phyloP scores from a whole-genome alignment of 2,329 filamentous ascomycete species.

The Cryphonectria naterciae region DNA sequence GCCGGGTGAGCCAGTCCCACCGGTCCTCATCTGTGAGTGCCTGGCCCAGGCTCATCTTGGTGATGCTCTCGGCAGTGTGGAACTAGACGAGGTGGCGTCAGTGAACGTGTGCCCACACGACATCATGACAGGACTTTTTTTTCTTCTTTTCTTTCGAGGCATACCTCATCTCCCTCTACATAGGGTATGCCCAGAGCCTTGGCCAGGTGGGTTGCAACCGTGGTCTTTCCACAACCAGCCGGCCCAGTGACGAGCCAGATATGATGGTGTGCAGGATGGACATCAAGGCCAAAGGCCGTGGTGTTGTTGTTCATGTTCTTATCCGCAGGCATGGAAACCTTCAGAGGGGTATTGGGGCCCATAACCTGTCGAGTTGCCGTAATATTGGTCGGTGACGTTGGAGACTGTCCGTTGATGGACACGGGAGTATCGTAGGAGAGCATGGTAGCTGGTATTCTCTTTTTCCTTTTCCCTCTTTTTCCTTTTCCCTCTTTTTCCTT shows the following conservation, averaged over 20 bases:
- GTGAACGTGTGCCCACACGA: background rate
- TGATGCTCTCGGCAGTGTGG: conserved; percentile 76
- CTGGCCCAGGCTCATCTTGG: conserved; percentile 85
- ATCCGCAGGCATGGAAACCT: conserved; percentile 34
- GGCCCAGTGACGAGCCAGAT: conserved; percentile 83
- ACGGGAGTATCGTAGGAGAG: conserved; percentile 55
- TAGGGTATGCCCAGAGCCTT: conserved; percentile 68
- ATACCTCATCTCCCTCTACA: conserved; percentile 78
- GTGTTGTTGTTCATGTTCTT: conserved; percentile 38
- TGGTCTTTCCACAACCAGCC: conserved; percentile 79
- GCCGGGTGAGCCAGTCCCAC: conserved; percentile 91
- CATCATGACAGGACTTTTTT: conserved; percentile 1
- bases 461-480: background rate
- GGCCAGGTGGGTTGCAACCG: conserved; percentile 69
- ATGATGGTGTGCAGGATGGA: conserved; percentile 56
- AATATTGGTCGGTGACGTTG: conserved; percentile 35
- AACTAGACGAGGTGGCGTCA: conserved; percentile 55
- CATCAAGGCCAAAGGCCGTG: conserved; percentile 33
- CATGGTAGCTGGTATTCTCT: conserved; percentile 42
- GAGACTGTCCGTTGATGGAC: conserved; percentile 46
- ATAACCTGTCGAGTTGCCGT: conserved; percentile 35
- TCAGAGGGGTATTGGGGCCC: conserved; percentile 36
- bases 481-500: too few species aligned
- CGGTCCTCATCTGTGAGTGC: conserved; percentile 91
- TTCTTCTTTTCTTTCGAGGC: conserved; percentile 35